phyloP scores from a whole-genome alignment of 1,284 basidiomycete genomes.

The Bondarzewia mesenterica region DNA sequence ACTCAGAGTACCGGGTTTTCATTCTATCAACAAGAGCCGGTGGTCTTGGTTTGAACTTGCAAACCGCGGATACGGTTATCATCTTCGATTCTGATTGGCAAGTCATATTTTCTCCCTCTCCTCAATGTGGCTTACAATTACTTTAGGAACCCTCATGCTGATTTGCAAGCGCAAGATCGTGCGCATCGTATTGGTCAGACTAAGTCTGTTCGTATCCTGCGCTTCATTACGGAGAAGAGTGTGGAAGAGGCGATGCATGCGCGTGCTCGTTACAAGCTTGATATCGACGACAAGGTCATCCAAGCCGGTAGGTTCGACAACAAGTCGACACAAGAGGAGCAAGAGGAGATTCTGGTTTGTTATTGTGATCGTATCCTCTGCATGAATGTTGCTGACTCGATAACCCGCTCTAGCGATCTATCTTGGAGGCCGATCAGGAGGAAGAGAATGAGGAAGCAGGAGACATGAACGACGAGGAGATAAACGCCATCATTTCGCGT shows the following conservation, averaged over 20 bases:
- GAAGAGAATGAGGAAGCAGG: constrained; percentile 90
- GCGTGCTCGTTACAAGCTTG: constrained; percentile 92
- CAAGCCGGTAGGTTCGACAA: constrained; percentile 99
- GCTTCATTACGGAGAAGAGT: constrained; percentile 96
- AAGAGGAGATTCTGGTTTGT: constrained; percentile 87
- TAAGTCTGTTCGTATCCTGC: constrained; percentile 93
- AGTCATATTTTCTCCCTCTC: constrained; percentile 12
- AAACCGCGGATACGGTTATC: constrained; percentile 98
- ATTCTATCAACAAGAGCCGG: constrained; percentile 95
- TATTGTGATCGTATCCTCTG: constrained; percentile 8
- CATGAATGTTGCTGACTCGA: not conserved
- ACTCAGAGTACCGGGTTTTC: constrained; percentile 91
- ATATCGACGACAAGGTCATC: constrained; percentile 99
- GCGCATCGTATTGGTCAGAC: constrained; percentile 99
- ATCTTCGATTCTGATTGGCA: constrained; percentile 92
- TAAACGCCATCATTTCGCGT: constrained; percentile 91
- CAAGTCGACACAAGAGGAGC: constrained; percentile 96
- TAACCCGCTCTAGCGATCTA: constrained; percentile 61
- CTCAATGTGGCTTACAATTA: constrained; percentile 18
- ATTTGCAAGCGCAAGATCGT: constrained; percentile 98
- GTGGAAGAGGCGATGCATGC: constrained; percentile 98
- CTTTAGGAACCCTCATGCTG: constrained; percentile 92
- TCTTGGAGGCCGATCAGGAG: constrained; percentile 85
- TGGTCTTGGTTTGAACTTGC: constrained; percentile 95
- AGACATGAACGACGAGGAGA: constrained; percentile 95